Conservation (phyloP, 768 basidiomycete species). For the Udeniomyces megalosporus region DNA sequence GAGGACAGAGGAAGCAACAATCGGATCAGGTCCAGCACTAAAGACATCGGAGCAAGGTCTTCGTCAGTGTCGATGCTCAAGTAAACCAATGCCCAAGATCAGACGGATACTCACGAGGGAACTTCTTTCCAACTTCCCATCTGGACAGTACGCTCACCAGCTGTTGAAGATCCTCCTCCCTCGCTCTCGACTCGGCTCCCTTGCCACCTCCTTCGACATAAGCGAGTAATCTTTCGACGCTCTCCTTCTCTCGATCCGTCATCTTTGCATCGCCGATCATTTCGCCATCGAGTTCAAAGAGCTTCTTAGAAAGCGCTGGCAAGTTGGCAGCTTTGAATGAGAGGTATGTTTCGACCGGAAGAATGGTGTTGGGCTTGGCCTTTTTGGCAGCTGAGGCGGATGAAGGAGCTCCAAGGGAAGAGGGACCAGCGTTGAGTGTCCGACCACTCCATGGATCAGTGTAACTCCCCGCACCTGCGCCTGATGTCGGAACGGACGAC, state of each 20-base stretch:
- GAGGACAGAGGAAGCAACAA: too few relatives aligned
- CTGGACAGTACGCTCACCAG: slow-evolving; percentile 9
- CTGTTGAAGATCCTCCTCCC: slow-evolving; percentile 6
- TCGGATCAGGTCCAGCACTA: too few relatives aligned
- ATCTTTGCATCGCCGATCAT: neutral
- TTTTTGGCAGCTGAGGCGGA: too few relatives aligned
- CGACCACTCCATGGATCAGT: slow-evolving; percentile 1
- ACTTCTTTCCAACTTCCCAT: slow-evolving; percentile 17
- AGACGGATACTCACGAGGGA: slow-evolving; percentile 14
- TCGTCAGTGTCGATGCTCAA: too few relatives aligned
- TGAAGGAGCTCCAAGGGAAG: neutral
- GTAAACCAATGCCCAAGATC: neutral
- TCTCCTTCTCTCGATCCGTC: slow-evolving; percentile 30
- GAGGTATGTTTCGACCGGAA: slow-evolving; percentile 37
- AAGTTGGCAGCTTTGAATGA: slow-evolving; percentile 77
- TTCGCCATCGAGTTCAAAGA: slow-evolving; percentile 42
- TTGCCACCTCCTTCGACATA: neutral
- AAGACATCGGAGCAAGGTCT: too few relatives aligned
- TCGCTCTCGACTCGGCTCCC: neutral
- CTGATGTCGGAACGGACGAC: slow-evolving; percentile 22
- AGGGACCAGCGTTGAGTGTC: slow-evolving; percentile 26
- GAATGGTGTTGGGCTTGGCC: slow-evolving; percentile 8
- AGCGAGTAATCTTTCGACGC: neutral
- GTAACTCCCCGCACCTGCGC: slow-evolving; percentile 4
- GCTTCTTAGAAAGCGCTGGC: slow-evolving; percentile 58